Base-by-base conservation (phyloP, 2,329 filamentous ascomycete genomes). In the Cryphonectria japonica region DNA sequence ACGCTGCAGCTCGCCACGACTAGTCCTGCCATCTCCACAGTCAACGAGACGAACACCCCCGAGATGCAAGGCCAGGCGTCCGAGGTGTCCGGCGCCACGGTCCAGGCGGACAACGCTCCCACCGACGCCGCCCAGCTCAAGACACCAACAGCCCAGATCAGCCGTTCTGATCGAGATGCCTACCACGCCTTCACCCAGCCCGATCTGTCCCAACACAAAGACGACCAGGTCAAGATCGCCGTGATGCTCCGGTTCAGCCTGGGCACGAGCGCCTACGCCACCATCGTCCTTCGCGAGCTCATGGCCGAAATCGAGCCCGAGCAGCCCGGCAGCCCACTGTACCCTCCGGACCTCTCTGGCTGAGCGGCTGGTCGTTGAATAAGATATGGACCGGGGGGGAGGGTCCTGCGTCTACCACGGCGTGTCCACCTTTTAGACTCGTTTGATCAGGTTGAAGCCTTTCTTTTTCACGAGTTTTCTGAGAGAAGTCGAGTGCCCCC, bases 191-290 rank as follows among this genome's bases (percentile, higher is more conserved):
- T 76, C 74, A 19, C 72, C 70, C 64, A 78, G 76, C 64, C 73
- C 74, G 46, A 72, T 74, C 9, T 76, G 69, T 66, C 73, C 68
- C 9, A 16, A 68, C 22, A 69, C 41, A 74, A 69, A 6, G 76
- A 77, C 22, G 75, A 76, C 37, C 14, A 70, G 63, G 73, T 76
- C 68, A 78, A 80, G 72, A 77, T 82, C 71, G 80, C 80, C 26
- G 80, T 82, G 9, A 76, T 78, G 9, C 77, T 82, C 43, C 80
- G 80, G 71, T 81, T 82, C 70, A 77, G 79, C 50, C 75, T 82
- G 9, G 78, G 76, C 66, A 71, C 76, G 22, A 82, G 80, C 76
- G 81, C 80, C 74, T 82, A 82, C 61, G 80, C 80, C 1, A 82
- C 80, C 19, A 75, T 82, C 69, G 79, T 80, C 32, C 76, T 82